Evolutionary conservation across 805 yeast genomes (phyloP).

Genomic region (Starmerella bombi): DNA sequence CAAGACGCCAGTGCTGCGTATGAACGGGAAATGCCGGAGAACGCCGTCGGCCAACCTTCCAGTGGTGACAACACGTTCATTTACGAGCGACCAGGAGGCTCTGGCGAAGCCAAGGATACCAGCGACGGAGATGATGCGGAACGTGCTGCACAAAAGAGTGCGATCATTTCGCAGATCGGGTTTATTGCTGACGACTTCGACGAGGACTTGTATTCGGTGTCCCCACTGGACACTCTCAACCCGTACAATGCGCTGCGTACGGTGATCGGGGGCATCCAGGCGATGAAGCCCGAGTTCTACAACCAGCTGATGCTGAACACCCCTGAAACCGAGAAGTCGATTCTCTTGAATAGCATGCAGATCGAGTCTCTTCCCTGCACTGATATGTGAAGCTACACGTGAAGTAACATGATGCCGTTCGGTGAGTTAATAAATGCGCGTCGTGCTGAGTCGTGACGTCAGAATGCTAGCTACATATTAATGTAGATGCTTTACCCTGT

Average conservation of each 20-base stretch:
- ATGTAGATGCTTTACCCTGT: too few species aligned
- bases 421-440: too few species aligned
- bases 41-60: neutral
- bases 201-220: conserved; percentile 70
- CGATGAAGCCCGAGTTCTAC: conserved; percentile 37
- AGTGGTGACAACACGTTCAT: conserved; percentile 13
- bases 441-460: too few species aligned
- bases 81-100: conserved; percentile 12
- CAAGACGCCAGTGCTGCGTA: conserved; percentile 13
- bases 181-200: conserved; percentile 52
- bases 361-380: conserved; percentile 14
- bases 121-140: conserved; percentile 22
- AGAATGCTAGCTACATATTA: too few species aligned
- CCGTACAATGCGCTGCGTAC: conserved; percentile 54
- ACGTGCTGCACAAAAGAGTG: neutral
- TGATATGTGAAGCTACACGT: too few species aligned
- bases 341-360: conserved; percentile 26
- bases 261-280: conserved; percentile 38
- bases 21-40: conserved; percentile 2
- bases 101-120: conserved; percentile 4
- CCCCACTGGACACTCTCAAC: conserved; percentile 66
- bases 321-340: conserved; percentile 28
- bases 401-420: too few species aligned
- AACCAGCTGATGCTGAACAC: conserved; percentile 35
- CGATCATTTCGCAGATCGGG: conserved; percentile 6